Evolutionary conservation across 108 stramenopile species (phyloP).

Genomic region (Cyclotella sp.): DNA sequence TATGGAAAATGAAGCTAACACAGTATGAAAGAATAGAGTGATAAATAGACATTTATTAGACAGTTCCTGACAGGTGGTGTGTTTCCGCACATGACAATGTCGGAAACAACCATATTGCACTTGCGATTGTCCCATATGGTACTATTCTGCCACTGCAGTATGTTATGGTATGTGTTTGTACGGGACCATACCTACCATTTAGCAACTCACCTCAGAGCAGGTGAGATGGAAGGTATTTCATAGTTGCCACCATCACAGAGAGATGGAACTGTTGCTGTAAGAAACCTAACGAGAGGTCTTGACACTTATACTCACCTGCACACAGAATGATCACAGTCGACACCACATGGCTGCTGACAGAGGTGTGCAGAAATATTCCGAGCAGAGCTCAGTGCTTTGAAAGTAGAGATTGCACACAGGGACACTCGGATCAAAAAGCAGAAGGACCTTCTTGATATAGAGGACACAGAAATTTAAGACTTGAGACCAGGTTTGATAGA

Average conservation of each 20-base stretch:
- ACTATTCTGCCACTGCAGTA: too few relatives aligned
- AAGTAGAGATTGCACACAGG: conserved; percentile 30
- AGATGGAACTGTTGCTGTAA: conserved; percentile 56
- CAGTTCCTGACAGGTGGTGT: too few relatives aligned
- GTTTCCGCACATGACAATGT: too few relatives aligned
- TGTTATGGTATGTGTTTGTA: too few relatives aligned
- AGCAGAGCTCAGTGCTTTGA: conserved; percentile 44
- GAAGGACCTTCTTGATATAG: conserved; percentile 43
- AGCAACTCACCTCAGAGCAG: conserved; percentile 87
- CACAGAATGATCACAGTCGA: conserved; percentile 52
- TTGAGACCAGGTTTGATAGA: conserved; percentile 26
- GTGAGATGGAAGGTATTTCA: conserved; percentile 82
- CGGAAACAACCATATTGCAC: too few relatives aligned
- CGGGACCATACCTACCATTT: too few relatives aligned
- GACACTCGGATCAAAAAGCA: conserved; percentile 39
- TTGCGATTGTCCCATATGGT: too few relatives aligned
- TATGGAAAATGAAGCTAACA: too few relatives aligned
- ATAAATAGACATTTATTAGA: too few relatives aligned
- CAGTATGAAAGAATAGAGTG: too few relatives aligned
- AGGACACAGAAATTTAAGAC: conserved; percentile 50
- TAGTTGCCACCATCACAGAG: conserved; percentile 59
- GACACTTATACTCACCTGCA: conserved; percentile 67
- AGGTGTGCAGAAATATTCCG: conserved; percentile 37
- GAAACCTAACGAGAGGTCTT: conserved; percentile 62
- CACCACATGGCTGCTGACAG: conserved; percentile 66